These are phyloP conservation scores for Corylus americana DNA, from an alignment of 306 rosid genomes.

Conservation along the genomic window DNA sequence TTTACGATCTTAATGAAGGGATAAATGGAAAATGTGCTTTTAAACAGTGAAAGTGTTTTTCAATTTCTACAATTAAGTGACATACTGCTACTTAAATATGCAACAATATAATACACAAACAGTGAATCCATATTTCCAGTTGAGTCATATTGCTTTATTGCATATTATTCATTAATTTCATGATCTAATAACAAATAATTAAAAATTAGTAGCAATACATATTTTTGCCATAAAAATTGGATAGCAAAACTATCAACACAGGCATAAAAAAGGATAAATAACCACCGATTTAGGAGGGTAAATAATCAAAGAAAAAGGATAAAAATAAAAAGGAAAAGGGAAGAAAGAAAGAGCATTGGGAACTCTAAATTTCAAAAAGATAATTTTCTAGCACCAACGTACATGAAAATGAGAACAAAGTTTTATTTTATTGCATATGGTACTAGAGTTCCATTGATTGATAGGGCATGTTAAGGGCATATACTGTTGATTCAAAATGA, in stretches of 20 bases:
- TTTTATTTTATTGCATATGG: background rate
- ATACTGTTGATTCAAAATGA: background rate
- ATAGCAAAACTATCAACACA: background rate
- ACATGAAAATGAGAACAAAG: background rate
- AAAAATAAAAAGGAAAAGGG: background rate
- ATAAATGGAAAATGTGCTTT: slow-evolving; percentile 18
- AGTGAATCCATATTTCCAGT: background rate
- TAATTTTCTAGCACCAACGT: background rate
- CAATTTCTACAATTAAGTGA: background rate
- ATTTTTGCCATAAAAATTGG: background rate
- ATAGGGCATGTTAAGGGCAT: background rate
- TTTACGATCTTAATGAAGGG: slow-evolving; percentile 21
- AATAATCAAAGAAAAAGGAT: background rate
- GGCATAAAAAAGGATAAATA: background rate
- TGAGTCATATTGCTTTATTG: background rate
- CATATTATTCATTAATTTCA: background rate
- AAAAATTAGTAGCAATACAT: background rate
- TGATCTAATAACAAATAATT: too few relatives aligned
- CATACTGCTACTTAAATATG: background rate
- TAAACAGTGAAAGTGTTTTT: background rate
- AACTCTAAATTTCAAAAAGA: background rate
- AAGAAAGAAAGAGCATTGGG: background rate
- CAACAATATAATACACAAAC: background rate
- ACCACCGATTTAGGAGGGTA: background rate
- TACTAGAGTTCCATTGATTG: background rate